Conservation (phyloP, 2,329 filamentous ascomycete species). For the Cladosporium sp. region DNA sequence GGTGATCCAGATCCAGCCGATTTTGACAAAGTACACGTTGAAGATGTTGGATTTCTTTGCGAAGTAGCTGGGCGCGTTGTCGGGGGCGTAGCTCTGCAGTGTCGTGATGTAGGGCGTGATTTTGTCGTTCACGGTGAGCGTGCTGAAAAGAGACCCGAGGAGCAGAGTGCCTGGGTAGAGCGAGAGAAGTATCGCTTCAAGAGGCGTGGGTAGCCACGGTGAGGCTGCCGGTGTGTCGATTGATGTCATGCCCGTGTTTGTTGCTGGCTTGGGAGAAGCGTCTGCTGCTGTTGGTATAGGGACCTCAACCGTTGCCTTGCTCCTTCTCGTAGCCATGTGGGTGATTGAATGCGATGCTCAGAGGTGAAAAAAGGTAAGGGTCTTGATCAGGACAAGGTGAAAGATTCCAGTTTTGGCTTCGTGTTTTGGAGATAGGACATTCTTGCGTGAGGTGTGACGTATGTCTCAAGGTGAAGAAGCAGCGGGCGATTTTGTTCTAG, state of each 20-base stretch:
- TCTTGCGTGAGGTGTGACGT: no score
- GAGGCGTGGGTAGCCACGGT: conserved; percentile 65
- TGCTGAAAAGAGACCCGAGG: conserved; percentile 76
- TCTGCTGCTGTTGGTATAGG: conserved; percentile 19
- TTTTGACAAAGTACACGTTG: conserved; percentile 91
- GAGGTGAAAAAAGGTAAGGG: no score
- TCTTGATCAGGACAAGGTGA: no score
- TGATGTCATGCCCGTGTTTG: conserved; percentile 10
- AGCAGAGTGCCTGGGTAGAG: conserved; percentile 75
- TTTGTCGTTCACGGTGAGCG: conserved; percentile 58
- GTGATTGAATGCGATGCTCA: no score
- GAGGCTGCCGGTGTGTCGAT: conserved; percentile 26
- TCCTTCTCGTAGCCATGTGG: conserved; percentile 16
- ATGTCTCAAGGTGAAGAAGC: no score
- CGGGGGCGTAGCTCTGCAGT: conserved; percentile 59
- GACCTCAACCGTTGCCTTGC: conserved; percentile 20
- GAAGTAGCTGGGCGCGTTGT: conserved; percentile 74
- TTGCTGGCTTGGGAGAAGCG: conserved; percentile 5
- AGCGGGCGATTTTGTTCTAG: no score
- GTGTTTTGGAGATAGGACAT: no score
- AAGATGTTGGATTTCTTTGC: conserved; percentile 90
- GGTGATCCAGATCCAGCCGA: conserved; percentile 90
- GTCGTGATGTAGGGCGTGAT: conserved; percentile 53
- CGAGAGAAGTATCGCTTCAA: conserved; percentile 61
- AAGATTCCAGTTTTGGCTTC: no score